These are phyloP conservation scores for Rhodotorula sp. DNA, from an alignment of 1,284 basidiomycete species.

Conservation along the genomic window DNA sequence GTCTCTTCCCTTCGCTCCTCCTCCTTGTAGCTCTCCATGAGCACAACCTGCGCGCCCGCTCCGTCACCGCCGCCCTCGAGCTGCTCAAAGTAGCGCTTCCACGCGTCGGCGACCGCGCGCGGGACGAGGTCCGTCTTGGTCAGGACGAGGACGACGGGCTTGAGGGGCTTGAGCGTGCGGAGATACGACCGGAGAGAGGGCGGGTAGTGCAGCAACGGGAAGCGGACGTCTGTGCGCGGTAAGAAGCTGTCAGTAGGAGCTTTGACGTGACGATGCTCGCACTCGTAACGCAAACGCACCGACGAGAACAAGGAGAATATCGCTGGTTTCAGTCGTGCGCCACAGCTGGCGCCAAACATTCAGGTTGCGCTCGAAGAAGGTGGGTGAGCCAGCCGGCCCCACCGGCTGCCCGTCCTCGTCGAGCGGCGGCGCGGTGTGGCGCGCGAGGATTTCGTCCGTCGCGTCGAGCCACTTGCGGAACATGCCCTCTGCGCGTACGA, in stretches of 20 bases:
- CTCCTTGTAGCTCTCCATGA: conserved; percentile 70
- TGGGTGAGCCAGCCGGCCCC: conserved; percentile 56
- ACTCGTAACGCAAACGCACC: conserved; percentile 1
- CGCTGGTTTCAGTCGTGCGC: conserved; percentile 51
- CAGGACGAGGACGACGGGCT: conserved; percentile 72
- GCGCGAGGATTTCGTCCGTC: conserved; percentile 30
- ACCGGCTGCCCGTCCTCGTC: conserved; percentile 4
- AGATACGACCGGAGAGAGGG: conserved; percentile 57
- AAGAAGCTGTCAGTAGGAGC: neutral
- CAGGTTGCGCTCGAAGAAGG: conserved; percentile 82
- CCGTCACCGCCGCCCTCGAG: conserved; percentile 13
- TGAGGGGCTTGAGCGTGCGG: conserved; percentile 50
- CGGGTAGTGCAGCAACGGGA: conserved; percentile 65
- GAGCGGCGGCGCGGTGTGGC: conserved; percentile 1
- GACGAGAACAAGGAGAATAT: conserved; percentile 36
- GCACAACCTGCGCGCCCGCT: conserved; percentile 58
- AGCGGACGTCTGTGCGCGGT: conserved; percentile 65
- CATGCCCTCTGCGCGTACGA: conserved; percentile 36
- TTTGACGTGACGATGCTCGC: neutral
- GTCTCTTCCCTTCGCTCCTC: conserved; percentile 51
- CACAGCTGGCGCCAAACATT: conserved; percentile 90
- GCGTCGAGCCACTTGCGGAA: conserved; percentile 41
- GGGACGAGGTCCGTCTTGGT: conserved; percentile 80
- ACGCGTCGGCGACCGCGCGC: conserved; percentile 60
- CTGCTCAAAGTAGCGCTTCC: conserved; percentile 65